phyloP scores from a whole-genome alignment of 169 alveolate genomes.

The Plasmodium chabaudi region DNA sequence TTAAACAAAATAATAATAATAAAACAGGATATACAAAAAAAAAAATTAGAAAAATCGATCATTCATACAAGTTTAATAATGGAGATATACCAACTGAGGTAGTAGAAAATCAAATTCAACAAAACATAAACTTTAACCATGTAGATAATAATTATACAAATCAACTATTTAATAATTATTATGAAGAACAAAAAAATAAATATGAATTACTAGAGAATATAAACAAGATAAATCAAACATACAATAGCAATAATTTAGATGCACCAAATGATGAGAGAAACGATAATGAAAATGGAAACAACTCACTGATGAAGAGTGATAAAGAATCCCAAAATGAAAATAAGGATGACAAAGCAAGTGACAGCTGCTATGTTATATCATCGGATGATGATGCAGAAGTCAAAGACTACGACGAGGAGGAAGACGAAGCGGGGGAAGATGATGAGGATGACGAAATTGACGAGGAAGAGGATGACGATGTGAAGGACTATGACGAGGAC shows the following conservation, averaged over 20 bases:
- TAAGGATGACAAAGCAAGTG: constrained; percentile 17
- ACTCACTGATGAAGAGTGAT: background rate
- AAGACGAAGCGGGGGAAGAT: background rate
- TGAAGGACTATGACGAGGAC: constrained; percentile 24
- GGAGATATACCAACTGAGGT: no score
- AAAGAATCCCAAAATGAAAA: constrained; percentile 23
- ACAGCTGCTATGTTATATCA: constrained; percentile 52
- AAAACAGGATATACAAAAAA: background rate
- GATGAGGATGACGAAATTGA: constrained; percentile 1
- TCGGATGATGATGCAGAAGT: constrained; percentile 41
- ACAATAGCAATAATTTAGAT: no score
- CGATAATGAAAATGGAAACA: no score
- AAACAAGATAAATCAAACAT: no score
- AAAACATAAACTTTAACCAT: no score
- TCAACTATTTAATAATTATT: no score
- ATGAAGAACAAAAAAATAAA: no score
- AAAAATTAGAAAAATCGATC: background rate
- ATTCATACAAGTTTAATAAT: no score
- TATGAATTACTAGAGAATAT: no score
- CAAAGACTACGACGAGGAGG: background rate
- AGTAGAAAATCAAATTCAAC: no score
- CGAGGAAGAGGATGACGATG: background rate
- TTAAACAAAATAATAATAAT: background rate
- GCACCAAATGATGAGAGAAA: no score
- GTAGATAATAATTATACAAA: no score